Percentiles rank a stretch among this genome's conserved stretches.
phyloP scores from a whole-genome alignment of 202 grass and related monocot genomes.

The Alloteropsis angusta region DNA sequence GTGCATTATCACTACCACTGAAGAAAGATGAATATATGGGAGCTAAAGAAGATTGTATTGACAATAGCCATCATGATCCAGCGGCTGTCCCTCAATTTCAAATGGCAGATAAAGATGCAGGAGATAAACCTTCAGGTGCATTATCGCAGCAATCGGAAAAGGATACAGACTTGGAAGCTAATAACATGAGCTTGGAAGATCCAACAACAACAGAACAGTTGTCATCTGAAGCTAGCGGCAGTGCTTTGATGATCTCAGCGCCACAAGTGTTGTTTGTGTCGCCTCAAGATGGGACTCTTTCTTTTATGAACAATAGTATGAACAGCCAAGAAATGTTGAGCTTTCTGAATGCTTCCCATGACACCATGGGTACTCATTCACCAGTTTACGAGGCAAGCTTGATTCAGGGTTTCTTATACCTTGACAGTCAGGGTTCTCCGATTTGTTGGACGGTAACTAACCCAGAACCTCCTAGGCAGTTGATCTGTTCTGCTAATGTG shows the following conservation, averaged over 20 bases:
- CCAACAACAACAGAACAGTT: constrained; percentile 10
- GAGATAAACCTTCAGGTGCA: not conserved
- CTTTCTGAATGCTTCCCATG: constrained; percentile 20
- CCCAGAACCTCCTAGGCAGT: constrained; percentile 17
- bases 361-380: constrained; percentile 21
- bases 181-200: constrained; percentile 9
- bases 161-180: constrained; percentile 6
- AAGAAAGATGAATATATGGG: constrained; percentile 8
- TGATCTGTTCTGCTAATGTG: not conserved
- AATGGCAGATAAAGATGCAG: constrained; percentile 5
- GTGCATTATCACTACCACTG: constrained; percentile 17
- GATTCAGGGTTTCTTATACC: constrained; percentile 57
- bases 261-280: constrained; percentile 49
- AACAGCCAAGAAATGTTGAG: constrained; percentile 25
- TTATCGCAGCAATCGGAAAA: constrained; percentile 7
- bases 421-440: constrained; percentile 51
- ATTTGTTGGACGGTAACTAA: constrained; percentile 39
- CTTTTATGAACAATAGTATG: constrained; percentile 34
- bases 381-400: constrained; percentile 51
- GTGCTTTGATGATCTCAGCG: constrained; percentile 10
- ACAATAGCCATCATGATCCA: not conserved
- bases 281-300: constrained; percentile 48
- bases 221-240: constrained; percentile 22
- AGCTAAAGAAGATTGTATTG: constrained; percentile 7
- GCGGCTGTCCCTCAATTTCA: constrained; percentile 7